A percentile compares a stretch with the other conserved stretches of the same genome.
These are phyloP conservation scores for Eutrema japonicum DNA, from an alignment of 345 rosid species.

Conservation along the genomic window DNA sequence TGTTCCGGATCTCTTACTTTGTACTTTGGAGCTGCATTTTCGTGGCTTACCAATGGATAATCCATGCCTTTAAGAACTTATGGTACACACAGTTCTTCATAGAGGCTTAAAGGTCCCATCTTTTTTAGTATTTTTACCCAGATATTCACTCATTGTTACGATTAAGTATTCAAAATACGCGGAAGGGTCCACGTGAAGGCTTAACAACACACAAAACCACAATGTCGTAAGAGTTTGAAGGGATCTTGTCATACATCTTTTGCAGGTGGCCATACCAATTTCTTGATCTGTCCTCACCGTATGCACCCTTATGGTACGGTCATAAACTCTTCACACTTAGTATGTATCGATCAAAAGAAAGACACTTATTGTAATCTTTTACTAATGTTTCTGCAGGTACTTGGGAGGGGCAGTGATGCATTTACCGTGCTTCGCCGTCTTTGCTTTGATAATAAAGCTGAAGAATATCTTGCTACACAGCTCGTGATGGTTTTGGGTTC, in stretches of 20 bases:
- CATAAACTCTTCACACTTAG: not conserved
- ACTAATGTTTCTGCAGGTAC: slow-evolving; percentile 61
- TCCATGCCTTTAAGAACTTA: slow-evolving; percentile 60
- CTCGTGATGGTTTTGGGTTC: slow-evolving; percentile 17
- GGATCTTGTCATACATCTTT: slow-evolving; percentile 12
- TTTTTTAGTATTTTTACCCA: not conserved
- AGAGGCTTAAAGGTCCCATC: slow-evolving; percentile 30
- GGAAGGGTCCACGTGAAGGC: not conserved
- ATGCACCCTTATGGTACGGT: slow-evolving; percentile 51
- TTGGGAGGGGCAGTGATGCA: slow-evolving; percentile 69
- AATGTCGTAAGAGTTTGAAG: slow-evolving; percentile 3
- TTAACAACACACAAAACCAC: not conserved
- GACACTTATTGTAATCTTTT: not conserved
- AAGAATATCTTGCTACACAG: slow-evolving; percentile 54
- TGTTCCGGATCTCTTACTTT: slow-evolving; percentile 81
- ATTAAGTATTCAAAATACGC: not conserved
- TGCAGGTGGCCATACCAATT: slow-evolving; percentile 97
- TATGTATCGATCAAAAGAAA: not conserved
- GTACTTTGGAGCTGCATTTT: slow-evolving; percentile 67
- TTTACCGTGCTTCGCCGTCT: slow-evolving; percentile 70
- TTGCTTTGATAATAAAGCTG: slow-evolving; percentile 62
- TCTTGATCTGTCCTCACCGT: slow-evolving; percentile 70
- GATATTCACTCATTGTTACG: not conserved
- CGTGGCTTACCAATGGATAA: slow-evolving; percentile 83
- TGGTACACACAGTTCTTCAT: slow-evolving; percentile 30